A percentile compares a stretch with the other conserved stretches of the same genome.
These are phyloP conservation scores for Zymoseptoria brevis DNA, from an alignment of 2,329 filamentous ascomycete genomes.

Conservation along the genomic window DNA sequence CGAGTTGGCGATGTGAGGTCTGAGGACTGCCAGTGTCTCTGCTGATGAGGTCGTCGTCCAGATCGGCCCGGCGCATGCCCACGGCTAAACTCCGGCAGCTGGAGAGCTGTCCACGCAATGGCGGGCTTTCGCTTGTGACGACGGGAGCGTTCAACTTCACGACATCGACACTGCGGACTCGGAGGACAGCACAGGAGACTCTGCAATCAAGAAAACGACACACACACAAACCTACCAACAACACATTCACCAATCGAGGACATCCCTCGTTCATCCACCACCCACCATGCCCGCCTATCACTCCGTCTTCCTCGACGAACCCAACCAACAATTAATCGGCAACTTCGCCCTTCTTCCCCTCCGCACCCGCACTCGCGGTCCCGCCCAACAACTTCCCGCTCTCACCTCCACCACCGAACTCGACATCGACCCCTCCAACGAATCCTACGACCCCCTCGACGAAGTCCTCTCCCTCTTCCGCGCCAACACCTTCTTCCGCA, in stretches of 20 bases:
- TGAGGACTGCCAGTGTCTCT: not conserved
- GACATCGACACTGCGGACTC: not conserved
- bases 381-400: slow-evolving; percentile 72
- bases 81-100: not conserved
- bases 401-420: slow-evolving; percentile 48
- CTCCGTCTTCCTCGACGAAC: slow-evolving; percentile 85
- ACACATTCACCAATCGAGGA: not conserved
- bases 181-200: not conserved
- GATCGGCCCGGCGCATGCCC: not conserved
- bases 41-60: not conserved
- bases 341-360: slow-evolving; percentile 94
- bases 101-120: not conserved
- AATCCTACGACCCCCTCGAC: slow-evolving; percentile 93
- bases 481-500: slow-evolving; percentile 97
- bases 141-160: not conserved
- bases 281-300: slow-evolving; percentile 63
- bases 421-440: slow-evolving; percentile 67
- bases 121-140: slow-evolving; percentile 1
- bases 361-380: slow-evolving; percentile 90
- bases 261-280: not conserved
- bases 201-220: not conserved
- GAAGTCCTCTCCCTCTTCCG: slow-evolving; percentile 89
- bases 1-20: not conserved
- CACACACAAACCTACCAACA: not conserved
- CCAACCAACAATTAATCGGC: slow-evolving; percentile 60